Percentiles rank a stretch among this genome's conserved stretches.
phyloP scores from a whole-genome alignment of 1,284 basidiomycete genomes.

The Marasmius sp. region DNA sequence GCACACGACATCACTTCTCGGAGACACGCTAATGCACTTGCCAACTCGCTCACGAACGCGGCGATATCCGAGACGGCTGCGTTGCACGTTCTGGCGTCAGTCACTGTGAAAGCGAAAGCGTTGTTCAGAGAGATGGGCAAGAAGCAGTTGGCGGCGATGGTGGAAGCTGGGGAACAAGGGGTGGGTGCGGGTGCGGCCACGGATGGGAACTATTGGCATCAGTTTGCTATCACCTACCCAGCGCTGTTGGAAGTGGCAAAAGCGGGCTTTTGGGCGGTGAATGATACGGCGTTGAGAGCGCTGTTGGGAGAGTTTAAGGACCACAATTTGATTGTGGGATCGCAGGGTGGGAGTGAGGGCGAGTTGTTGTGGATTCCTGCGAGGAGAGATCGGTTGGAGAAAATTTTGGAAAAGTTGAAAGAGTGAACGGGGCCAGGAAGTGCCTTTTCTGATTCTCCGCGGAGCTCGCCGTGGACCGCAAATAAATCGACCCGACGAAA shows the following conservation, averaged over 20 bases:
- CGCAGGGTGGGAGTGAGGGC: slow-evolving; percentile 41
- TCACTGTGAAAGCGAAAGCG: slow-evolving; percentile 84
- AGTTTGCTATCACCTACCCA: slow-evolving; percentile 63
- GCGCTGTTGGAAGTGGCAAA: slow-evolving; percentile 64
- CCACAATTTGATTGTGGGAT: slow-evolving; percentile 75
- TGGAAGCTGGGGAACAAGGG: slow-evolving; percentile 21
- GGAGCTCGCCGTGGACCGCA: no score
- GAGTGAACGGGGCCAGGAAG: background rate
- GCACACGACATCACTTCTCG: slow-evolving; percentile 41
- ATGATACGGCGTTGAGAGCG: slow-evolving; percentile 79
- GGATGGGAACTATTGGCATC: slow-evolving; percentile 32
- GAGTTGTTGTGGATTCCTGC: slow-evolving; percentile 84
- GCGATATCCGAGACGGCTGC: slow-evolving; percentile 81
- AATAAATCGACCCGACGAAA: no score
- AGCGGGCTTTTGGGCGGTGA: slow-evolving; percentile 84
- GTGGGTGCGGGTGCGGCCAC: slow-evolving; percentile 28
- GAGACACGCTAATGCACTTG: slow-evolving; percentile 24
- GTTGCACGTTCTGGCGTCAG: slow-evolving; percentile 79
- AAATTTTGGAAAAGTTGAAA: slow-evolving; percentile 31
- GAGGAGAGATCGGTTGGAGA: slow-evolving; percentile 62
- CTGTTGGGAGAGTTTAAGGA: slow-evolving; percentile 88
- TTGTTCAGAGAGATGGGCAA: slow-evolving; percentile 70
- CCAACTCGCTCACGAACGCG: slow-evolving; percentile 30
- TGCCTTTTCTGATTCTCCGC: background rate
- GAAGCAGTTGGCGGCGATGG: slow-evolving; percentile 63